Evolutionary conservation across 495 filamentous ascomycete species (phyloP), one percentile per base, ranked within the genome.

Genomic region (Aspergillus biplanus): DNA sequence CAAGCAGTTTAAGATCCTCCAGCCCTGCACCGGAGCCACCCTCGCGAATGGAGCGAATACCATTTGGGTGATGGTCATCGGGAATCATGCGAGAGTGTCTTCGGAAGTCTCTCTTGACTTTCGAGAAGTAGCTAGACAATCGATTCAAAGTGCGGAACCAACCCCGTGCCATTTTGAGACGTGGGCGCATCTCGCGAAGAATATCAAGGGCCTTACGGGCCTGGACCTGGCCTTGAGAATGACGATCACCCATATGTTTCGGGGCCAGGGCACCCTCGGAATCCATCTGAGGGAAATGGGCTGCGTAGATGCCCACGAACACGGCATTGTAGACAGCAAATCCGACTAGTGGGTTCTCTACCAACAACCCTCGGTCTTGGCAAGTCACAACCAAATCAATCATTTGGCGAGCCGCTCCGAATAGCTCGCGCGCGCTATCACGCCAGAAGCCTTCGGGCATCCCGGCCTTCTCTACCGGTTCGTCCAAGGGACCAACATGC

Each of bases 261-360:
- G 67, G 53, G 13, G 66, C 67, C 77, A 94, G 82, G 67, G 87
- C 83, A 15, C 83, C 82, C 21, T 87, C 81, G 0, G 79, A 79
- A 65, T 96, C 92, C 89, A 95, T 93, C 63, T 89, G 86, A 0
- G 89, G 86, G 71, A 94, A 96, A 69, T 89, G 84, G 32, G 81
- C 79, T 9, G 85, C 86, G 69, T 96, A 96, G 9, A 94, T 76
- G 64, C 83, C 82, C 18, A 84, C 71, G 64, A 92, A 90, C 0
- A 86, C 86, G n/a, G 90, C 90, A 62, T 89, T 89, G 80, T 91
- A 95, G 61, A 92, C 85, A 7, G 92, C 89, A 68, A 92, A 94
- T 6, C 89, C 86, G 12, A 93, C 85, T 46, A 93, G 84, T 0
- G 92, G 89, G 33, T 91, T 95, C 78, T 95, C 90, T 13, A 91